Percentiles rank a stretch among this genome's conserved stretches.
Evolutionary conservation across 177 flowering plant genomes (phyloP).

Genomic region (Vitis hybrid): DNA sequence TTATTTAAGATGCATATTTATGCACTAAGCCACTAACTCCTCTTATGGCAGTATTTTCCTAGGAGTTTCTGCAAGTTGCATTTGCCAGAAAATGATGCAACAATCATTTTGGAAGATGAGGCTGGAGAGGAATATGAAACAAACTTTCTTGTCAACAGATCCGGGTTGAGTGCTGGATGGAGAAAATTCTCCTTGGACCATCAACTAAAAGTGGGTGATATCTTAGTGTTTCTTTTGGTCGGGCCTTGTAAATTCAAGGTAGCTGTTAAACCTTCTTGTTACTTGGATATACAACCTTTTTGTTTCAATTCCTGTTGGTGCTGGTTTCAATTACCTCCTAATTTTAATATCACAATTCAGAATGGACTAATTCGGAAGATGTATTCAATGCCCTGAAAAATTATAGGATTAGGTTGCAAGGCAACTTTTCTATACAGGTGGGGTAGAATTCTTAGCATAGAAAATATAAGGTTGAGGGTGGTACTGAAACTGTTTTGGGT

Average conservation of each 20-base stretch:
- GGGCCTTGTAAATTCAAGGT: slow-evolving; percentile 41
- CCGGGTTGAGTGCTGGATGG: slow-evolving; percentile 47
- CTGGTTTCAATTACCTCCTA: not conserved
- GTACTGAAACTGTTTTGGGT: no score
- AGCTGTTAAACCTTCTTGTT: not conserved
- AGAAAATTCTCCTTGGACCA: slow-evolving; percentile 37
- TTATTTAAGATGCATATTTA: no score
- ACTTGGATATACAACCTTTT: not conserved
- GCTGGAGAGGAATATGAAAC: slow-evolving; percentile 22
- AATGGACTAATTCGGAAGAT: no score
- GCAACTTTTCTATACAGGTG: no score
- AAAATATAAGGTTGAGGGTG: no score
- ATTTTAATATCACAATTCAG: no score
- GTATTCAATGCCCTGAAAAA: no score
- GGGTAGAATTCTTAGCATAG: no score
- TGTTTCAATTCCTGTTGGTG: not conserved
- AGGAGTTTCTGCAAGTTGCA: not conserved
- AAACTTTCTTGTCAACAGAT: slow-evolving; percentile 28
- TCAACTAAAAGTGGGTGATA: slow-evolving; percentile 41
- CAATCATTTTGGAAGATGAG: slow-evolving; percentile 30
- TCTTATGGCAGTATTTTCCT: no score
- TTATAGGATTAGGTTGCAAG: no score
- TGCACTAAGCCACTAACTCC: no score
- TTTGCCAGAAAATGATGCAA: slow-evolving; percentile 27
- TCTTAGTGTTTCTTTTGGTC: slow-evolving; percentile 34